Evolutionary conservation across 2,329 filamentous ascomycete genomes (phyloP).

Genomic region (Colletotrichum incanum): DNA sequence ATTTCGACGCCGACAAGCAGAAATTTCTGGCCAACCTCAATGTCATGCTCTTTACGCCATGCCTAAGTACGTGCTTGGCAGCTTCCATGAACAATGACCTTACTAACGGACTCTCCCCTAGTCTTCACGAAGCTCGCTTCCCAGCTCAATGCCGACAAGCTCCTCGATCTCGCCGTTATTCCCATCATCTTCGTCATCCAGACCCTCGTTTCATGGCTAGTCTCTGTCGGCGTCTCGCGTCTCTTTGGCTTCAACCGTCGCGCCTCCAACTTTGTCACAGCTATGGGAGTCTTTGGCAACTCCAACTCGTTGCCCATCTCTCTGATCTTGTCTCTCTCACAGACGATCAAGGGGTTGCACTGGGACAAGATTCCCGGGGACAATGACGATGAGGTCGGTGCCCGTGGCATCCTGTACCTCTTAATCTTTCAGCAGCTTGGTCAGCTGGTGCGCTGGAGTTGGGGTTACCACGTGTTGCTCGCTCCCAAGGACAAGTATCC

Average conservation of each 20-base stretch:
- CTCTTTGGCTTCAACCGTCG: constrained; percentile 87
- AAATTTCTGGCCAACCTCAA: constrained; percentile 98
- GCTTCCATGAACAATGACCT: background rate
- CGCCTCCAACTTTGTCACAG: constrained; percentile 93
- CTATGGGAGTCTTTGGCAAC: constrained; percentile 98
- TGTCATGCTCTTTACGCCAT: constrained; percentile 96
- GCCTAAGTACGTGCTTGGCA: constrained; percentile 78
- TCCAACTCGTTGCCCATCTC: constrained; percentile 98
- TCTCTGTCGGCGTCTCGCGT: constrained; percentile 79
- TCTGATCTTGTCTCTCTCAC: constrained; percentile 91
- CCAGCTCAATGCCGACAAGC: constrained; percentile 91
- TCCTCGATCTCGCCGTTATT: constrained; percentile 92
- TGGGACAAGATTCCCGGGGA: constrained; percentile 94
- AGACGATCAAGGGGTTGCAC: constrained; percentile 91
- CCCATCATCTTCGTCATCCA: constrained; percentile 94
- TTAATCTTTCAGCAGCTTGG: constrained; percentile 98
- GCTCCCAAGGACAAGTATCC: constrained; percentile 84
- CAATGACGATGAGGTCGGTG: constrained; percentile 94
- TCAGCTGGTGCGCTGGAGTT: constrained; percentile 96
- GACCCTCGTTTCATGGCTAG: constrained; percentile 87
- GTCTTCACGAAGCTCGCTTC: constrained; percentile 98
- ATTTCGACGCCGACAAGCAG: constrained; percentile 96
- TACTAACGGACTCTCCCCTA: constrained; percentile 55
- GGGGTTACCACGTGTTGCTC: constrained; percentile 96
- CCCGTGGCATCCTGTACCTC: constrained; percentile 93